Conservation (phyloP, 2,329 filamentous ascomycete genomes). For the Eutypella sp. region DNA sequence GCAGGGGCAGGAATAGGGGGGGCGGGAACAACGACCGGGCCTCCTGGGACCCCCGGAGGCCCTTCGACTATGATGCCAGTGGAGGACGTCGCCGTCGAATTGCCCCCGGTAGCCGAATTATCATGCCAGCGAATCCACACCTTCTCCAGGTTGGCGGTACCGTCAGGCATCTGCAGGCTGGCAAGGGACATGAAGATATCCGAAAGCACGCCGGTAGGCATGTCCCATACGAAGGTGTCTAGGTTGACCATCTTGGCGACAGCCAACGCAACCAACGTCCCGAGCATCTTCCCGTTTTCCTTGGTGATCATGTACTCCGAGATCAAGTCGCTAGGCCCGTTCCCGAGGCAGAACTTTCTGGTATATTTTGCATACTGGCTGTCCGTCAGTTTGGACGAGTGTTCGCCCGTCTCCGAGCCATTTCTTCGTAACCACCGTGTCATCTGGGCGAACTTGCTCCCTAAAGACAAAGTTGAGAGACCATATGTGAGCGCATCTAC, state of each 20-base stretch:
- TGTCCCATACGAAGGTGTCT: constrained; percentile 82
- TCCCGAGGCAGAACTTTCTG: constrained; percentile 79
- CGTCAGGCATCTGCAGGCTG: constrained; percentile 60
- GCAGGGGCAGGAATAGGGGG: constrained; percentile 14
- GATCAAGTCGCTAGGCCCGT: constrained; percentile 73
- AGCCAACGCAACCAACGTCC: constrained; percentile 72
- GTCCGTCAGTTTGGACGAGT: constrained; percentile 24
- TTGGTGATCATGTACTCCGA: constrained; percentile 77
- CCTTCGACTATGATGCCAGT: constrained; percentile 17
- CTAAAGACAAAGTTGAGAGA: constrained; percentile 72
- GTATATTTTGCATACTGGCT: constrained; percentile 77
- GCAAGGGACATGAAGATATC: constrained; percentile 78
- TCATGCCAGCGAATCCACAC: constrained; percentile 83
- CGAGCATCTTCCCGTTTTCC: constrained; percentile 84
- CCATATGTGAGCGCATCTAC: constrained; percentile 83
- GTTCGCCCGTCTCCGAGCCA: constrained; percentile 9
- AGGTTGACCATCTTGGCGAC: constrained; percentile 78
- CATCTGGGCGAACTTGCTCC: constrained; percentile 41
- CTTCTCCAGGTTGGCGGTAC: constrained; percentile 62
- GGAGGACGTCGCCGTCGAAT: constrained; percentile 30
- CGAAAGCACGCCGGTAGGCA: constrained; percentile 77
- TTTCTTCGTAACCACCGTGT: constrained; percentile 29
- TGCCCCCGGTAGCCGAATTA: constrained; percentile 50
- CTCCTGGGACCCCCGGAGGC: constrained; percentile 20
- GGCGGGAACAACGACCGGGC: too few relatives aligned